Conservation (phyloP, 805 yeast species). For the Metschnikowia reukaufii region DNA sequence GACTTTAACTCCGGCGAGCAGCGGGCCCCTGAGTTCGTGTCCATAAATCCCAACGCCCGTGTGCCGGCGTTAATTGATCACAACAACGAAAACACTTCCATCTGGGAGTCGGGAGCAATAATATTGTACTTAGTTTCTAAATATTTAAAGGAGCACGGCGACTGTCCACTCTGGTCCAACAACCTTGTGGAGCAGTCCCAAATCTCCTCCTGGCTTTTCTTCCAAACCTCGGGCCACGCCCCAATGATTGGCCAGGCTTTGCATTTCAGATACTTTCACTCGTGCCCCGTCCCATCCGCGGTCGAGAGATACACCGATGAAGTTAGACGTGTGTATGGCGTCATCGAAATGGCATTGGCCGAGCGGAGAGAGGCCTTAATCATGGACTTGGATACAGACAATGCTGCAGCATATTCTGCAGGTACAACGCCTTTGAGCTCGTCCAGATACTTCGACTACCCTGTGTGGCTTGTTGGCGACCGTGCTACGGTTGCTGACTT, state of each 20-base stretch:
- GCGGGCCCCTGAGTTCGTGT: constrained; percentile 87
- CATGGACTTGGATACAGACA: constrained; percentile 85
- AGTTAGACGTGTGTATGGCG: constrained; percentile 90
- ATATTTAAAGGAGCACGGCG: constrained; percentile 59
- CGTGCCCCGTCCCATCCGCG: constrained; percentile 81
- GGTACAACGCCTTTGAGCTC: constrained; percentile 87
- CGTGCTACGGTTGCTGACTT: constrained; percentile 79
- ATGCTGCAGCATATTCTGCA: constrained; percentile 81
- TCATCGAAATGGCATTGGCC: constrained; percentile 90
- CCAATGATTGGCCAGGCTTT: constrained; percentile 99
- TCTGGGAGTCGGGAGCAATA: constrained; percentile 97
- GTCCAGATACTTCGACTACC: constrained; percentile 84
- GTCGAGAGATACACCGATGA: constrained; percentile 90
- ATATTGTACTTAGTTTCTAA: constrained; percentile 77
- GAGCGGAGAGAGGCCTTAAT: constrained; percentile 87
- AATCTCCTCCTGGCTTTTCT: constrained; percentile 85
- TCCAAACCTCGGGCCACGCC: constrained; percentile 95
- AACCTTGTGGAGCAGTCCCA: constrained; percentile 78
- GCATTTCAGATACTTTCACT: constrained; percentile 89
- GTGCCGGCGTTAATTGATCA: constrained; percentile 95
- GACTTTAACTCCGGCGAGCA: constrained; percentile 91
- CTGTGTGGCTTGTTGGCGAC: constrained; percentile 94
- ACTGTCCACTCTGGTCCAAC: constrained; percentile 77
- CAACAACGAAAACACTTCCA: constrained; percentile 69
- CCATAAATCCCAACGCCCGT: constrained; percentile 94